Conservation (phyloP, 176 grass and related monocot genomes). For the Juncus effusus region DNA sequence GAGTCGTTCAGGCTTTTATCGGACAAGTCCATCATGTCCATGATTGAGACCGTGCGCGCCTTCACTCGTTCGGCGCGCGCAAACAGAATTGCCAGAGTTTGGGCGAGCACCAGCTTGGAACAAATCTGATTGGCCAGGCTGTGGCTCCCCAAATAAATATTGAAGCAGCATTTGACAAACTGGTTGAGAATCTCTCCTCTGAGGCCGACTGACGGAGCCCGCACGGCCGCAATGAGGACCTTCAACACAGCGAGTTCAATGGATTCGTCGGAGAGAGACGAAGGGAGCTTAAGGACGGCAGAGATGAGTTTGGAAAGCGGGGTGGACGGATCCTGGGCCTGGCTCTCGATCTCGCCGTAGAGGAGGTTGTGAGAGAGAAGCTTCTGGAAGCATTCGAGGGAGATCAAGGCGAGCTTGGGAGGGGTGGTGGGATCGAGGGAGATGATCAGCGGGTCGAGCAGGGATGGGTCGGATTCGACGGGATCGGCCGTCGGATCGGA, state of each 20-base stretch:
- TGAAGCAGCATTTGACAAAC: constrained; percentile 75
- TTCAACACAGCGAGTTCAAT: constrained; percentile 69
- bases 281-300: constrained; percentile 44
- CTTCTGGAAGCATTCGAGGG: constrained; percentile 61
- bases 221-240: constrained; percentile 67
- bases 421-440: constrained; percentile 62
- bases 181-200: constrained; percentile 66
- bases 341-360: constrained; percentile 47
- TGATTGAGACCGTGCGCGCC: constrained; percentile 60
- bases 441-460: constrained; percentile 52
- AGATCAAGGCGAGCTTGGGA: constrained; percentile 70
- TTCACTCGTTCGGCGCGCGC: constrained; percentile 61
- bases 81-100: constrained; percentile 59
- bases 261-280: constrained; percentile 51
- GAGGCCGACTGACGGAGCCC: constrained; percentile 48
- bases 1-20: constrained; percentile 95
- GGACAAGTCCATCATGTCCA: constrained; percentile 94
- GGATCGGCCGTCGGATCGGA: constrained; percentile 23
- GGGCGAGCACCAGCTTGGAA: constrained; percentile 88
- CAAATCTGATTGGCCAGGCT: constrained; percentile 82
- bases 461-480: constrained; percentile 37
- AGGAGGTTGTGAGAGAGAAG: constrained; percentile 67
- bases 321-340: constrained; percentile 21
- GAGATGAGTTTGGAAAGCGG: constrained; percentile 50
- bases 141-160: constrained; percentile 81